phyloP scores from a whole-genome alignment of 805 yeast genomes.

The Candida schatavii region DNA sequence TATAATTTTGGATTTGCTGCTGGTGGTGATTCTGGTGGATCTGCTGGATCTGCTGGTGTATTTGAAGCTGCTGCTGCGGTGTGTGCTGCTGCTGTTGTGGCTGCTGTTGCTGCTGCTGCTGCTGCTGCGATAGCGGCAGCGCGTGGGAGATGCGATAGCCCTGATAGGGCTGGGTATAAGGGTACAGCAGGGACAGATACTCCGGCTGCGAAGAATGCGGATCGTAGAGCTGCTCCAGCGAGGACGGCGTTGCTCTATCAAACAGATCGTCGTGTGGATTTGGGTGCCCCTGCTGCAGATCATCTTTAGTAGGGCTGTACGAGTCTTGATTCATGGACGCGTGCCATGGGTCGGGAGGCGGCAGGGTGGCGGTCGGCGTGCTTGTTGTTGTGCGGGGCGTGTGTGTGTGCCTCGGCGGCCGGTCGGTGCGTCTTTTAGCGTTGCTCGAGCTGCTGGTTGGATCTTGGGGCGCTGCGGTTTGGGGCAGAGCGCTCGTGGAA shows the following conservation, averaged over 20 bases:
- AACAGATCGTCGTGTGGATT: slow-evolving; percentile 1
- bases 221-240: not conserved
- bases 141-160: not conserved
- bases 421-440: not conserved
- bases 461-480: too few species aligned
- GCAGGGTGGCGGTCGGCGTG: not conserved
- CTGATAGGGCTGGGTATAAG: not conserved
- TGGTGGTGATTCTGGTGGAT: slow-evolving; percentile 10
- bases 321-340: slow-evolving; percentile 2
- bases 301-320: slow-evolving; percentile 4
- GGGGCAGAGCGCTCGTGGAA: too few species aligned
- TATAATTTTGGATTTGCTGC: slow-evolving; percentile 3
- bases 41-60: too few species aligned
- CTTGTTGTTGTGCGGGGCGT: not conserved
- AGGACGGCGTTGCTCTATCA: not conserved
- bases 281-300: slow-evolving; percentile 2
- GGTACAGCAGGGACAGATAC: slow-evolving; percentile 3
- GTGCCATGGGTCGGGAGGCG: not conserved
- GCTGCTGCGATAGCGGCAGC: slow-evolving; percentile 7
- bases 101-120: slow-evolving; percentile 7
- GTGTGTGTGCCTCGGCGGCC: not conserved
- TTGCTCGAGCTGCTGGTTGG: too few species aligned
- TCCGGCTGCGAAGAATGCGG: not conserved
- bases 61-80: slow-evolving; percentile 2
- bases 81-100: slow-evolving; percentile 6